phyloP scores from a whole-genome alignment of 306 rosid species.

The Cyamopsis tetragonoloba region DNA sequence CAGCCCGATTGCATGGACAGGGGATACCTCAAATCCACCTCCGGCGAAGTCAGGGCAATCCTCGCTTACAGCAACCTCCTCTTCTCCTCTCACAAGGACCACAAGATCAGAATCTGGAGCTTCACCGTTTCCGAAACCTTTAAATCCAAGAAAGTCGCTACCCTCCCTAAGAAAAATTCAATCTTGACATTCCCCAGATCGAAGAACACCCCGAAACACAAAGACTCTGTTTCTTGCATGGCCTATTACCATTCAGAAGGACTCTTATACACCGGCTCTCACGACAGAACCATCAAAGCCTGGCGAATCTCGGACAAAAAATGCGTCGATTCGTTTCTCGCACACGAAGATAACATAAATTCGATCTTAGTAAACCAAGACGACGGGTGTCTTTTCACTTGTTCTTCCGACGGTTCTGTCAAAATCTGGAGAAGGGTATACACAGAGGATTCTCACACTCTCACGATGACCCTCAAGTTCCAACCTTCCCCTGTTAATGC shows the following conservation, averaged over 20 bases:
- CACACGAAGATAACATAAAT: conserved; percentile 56
- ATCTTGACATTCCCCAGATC: conserved; percentile 30
- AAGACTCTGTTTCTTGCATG: conserved; percentile 52
- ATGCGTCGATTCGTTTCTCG: conserved; percentile 55
- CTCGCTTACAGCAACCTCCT: conserved; percentile 44
- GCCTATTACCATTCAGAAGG: conserved; percentile 76
- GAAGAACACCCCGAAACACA: conserved; percentile 33
- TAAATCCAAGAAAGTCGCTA: conserved; percentile 44
- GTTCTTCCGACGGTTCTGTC: conserved; percentile 70
- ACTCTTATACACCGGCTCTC: conserved; percentile 58
- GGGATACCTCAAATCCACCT: conserved; percentile 42
- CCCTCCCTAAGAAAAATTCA: conserved; percentile 48
- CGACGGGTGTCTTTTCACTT: conserved; percentile 69
- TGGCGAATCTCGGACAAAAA: conserved; percentile 49
- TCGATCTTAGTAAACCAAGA: conserved; percentile 61
- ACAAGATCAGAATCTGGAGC: conserved; percentile 57
- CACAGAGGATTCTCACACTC: conserved; percentile 66
- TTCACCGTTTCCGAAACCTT: conserved; percentile 43
- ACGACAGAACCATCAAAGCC: conserved; percentile 55
- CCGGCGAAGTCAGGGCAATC: conserved; percentile 47
- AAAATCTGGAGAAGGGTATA: conserved; percentile 71
- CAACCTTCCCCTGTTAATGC: conserved; percentile 57
- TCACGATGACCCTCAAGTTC: conserved; percentile 56
- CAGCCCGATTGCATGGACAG: conserved; percentile 59
- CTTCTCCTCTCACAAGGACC: conserved; percentile 64